phyloP scores from a whole-genome alignment of 257 asterid species.

The Verbena officinalis region DNA sequence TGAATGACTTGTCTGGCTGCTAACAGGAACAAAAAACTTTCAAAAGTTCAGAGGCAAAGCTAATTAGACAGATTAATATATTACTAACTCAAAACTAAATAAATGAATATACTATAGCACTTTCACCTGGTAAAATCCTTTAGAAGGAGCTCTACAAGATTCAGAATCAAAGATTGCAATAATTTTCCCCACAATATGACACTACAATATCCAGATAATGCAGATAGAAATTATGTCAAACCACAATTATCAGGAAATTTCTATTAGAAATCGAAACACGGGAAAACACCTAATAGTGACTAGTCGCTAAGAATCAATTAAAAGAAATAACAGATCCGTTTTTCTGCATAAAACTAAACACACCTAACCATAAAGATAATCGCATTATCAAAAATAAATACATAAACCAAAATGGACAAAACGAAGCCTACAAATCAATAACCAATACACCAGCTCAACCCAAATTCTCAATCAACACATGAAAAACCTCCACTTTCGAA shows the following conservation, averaged over 20 bases:
- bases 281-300: constrained; percentile 14
- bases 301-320: background rate
- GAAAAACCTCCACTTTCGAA: constrained; percentile 21
- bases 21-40: background rate
- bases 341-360: constrained; percentile 9
- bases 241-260: constrained; percentile 14
- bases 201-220: constrained; percentile 6
- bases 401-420: constrained; percentile 25
- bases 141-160: too few relatives aligned
- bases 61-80: background rate
- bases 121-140: background rate
- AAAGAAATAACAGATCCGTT: constrained; percentile 17
- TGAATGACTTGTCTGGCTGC: too few relatives aligned
- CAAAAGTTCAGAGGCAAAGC: background rate
- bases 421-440: constrained; percentile 23
- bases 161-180: background rate
- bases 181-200: background rate
- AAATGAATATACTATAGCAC: background rate
- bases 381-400: constrained; percentile 29
- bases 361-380: constrained; percentile 30
- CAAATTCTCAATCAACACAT: constrained; percentile 30
- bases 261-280: background rate
- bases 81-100: background rate
- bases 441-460: constrained; percentile 25
- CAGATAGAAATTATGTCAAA: background rate